These are phyloP conservation scores for Sporothrix schenckii DNA, from an alignment of 2,329 filamentous ascomycete species.

Conservation along the genomic window DNA sequence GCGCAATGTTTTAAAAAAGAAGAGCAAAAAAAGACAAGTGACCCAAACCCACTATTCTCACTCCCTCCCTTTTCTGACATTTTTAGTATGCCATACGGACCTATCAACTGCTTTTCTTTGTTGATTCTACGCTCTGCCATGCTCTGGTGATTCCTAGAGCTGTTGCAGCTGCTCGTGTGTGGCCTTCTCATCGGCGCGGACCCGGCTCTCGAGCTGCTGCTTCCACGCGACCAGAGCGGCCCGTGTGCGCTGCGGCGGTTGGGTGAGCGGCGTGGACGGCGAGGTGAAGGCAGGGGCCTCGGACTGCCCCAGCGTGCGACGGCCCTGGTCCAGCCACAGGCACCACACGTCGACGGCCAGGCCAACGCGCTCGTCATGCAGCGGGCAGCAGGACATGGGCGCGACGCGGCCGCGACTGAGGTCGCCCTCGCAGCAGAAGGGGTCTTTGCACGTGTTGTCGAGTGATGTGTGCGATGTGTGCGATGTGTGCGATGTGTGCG, in stretches of 20 bases:
- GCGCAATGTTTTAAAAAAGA: no score
- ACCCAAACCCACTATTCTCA: no score
- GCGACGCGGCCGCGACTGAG: neutral
- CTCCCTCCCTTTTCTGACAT: no score
- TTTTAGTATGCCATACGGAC: no score
- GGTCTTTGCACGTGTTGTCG: neutral
- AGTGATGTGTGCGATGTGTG: no score
- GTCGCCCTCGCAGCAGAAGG: neutral
- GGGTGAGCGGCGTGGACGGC: neutral
- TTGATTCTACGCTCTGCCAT: no score
- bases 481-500: no score
- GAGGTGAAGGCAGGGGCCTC: no score
- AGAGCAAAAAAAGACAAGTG: no score
- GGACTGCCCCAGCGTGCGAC: neutral
- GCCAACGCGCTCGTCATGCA: neutral
- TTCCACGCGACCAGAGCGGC: neutral
- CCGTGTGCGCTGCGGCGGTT: neutral
- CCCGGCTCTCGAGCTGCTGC: neutral
- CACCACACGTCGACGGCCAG: conserved; percentile 7
- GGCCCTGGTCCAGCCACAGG: neutral
- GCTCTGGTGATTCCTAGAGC: neutral
- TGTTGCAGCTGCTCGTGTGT: neutral
- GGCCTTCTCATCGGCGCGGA: neutral
- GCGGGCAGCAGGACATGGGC: neutral
- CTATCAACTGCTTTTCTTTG: no score